Percentiles rank a stretch among this genome's conserved stretches.
Conservation (phyloP, 495 filamentous ascomycete species). For the Hyaloscypha bicolor region DNA sequence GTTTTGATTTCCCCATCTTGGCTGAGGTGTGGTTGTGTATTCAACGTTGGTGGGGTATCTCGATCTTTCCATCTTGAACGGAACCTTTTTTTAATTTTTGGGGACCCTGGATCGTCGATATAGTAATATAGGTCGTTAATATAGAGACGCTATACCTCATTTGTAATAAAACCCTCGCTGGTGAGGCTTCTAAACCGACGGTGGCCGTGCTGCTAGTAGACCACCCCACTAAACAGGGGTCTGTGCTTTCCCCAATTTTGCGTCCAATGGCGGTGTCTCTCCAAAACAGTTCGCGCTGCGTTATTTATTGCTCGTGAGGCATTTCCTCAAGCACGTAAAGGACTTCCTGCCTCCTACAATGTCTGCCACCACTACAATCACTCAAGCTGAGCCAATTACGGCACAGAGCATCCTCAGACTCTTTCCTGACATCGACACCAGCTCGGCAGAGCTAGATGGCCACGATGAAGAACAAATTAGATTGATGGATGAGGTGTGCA, state of each 20-base stretch:
- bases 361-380: constrained; percentile 40
- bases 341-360: constrained; percentile 17
- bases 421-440: constrained; percentile 96
- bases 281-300: constrained; percentile 22
- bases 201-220: background rate
- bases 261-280: background rate
- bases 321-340: constrained; percentile 17
- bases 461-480: constrained; percentile 98
- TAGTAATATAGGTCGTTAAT: background rate
- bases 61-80: background rate
- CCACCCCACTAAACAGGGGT: constrained; percentile 13
- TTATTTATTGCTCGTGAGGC: constrained; percentile 23
- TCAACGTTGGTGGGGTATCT: background rate
- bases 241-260: background rate
- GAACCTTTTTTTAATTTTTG: constrained; percentile 1
- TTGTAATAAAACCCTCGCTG: too few species aligned
- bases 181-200: background rate
- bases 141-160: background rate
- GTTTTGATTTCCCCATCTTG: constrained; percentile 35
- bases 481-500: constrained; percentile 99
- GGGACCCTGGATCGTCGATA: background rate
- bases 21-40: background rate
- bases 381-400: constrained; percentile 60
- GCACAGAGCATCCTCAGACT: constrained; percentile 84
- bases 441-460: constrained; percentile 72